Evolutionary conservation across 306 rosid species (phyloP), one percentile per base, ranked within the genome.

Genomic region (Vigna nakashimae): DNA sequence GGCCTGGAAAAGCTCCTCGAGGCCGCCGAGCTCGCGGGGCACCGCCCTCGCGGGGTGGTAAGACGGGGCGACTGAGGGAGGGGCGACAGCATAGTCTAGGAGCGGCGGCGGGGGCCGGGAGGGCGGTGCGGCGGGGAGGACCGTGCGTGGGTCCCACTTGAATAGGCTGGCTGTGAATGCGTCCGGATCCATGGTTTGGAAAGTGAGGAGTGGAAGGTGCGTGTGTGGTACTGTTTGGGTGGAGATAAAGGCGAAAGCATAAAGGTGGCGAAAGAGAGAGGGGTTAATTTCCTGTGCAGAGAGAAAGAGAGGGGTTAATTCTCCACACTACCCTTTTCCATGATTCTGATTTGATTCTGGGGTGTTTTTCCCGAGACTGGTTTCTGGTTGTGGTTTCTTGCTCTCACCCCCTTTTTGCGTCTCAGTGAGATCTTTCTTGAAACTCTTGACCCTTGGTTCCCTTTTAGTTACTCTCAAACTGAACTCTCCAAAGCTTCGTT

Each of bases 91-190:
- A 65, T 82, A 80, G 53, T 88, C 94, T 0, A 84, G 86, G 12
- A 82, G 65, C 4, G 80, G 84, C 14, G 87, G 73, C 0, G 81
- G 89, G 24, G 12, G 32, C 8, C 83, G 14, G 0, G 13, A 3
- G 8, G 77, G 32, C 0, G 80, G 5, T 0, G 81, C 3, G 2
- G 91, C 67, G 1, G 92, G 77, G 7, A 88, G 83, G 55, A 86
- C 73, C 14, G 84, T 82, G 16, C 97, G 93, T 20, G 91, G 93
- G 85, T 91, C 97, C 98, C 98, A 95, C 82, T 88, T 95, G 93
- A 95, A 92, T 22, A 89, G 56, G 74, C 84, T 79, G 11, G 91
- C 79, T n/a, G 97, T 84, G 91, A 89, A 92, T 26, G 93, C 76
- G 34, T 94, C 97, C 1, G 93, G 90, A 79, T 92, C 98, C 98